Conservation (phyloP, 2,329 filamentous ascomycete genomes). For the Ophiostoma tasmaniense region DNA sequence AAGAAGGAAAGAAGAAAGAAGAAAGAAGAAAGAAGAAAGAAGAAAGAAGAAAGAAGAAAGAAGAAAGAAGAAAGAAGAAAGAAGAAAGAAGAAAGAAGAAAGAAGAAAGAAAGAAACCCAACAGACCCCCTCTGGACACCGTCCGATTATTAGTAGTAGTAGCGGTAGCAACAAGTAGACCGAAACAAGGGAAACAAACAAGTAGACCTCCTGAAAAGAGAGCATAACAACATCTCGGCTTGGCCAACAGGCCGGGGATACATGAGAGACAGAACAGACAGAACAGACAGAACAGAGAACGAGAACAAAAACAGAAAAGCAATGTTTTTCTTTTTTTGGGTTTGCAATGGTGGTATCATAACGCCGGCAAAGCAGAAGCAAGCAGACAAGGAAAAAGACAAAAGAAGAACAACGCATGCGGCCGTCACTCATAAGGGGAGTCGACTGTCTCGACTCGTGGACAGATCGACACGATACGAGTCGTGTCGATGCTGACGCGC, state of each 20-base stretch:
- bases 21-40: not conserved
- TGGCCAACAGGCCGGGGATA: constrained; percentile 7
- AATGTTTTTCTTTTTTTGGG: constrained; percentile 5
- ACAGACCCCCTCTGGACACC: not conserved
- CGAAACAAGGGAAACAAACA: not conserved
- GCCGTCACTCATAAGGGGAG: constrained; percentile 43
- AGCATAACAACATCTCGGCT: constrained; percentile 14
- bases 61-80: not conserved
- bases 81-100: not conserved
- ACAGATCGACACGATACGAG: too few species aligned
- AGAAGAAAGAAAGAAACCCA: not conserved
- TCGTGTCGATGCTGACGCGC: too few species aligned
- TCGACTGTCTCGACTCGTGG: not conserved
- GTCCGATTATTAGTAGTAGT: constrained; percentile 7
- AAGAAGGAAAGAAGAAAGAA: not conserved
- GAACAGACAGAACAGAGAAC: not conserved
- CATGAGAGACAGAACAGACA: not conserved
- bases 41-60: not conserved
- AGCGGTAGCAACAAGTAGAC: not conserved
- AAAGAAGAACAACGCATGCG: constrained; percentile 26
- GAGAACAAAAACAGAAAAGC: not conserved
- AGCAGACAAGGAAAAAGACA: constrained; percentile 26
- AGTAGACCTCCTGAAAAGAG: not conserved
- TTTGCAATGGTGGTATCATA: constrained; percentile 18
- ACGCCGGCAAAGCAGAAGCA: constrained; percentile 29